These are phyloP conservation scores for Ceratocystis smalleyi DNA, from an alignment of 2,329 filamentous ascomycete species.

Conservation along the genomic window DNA sequence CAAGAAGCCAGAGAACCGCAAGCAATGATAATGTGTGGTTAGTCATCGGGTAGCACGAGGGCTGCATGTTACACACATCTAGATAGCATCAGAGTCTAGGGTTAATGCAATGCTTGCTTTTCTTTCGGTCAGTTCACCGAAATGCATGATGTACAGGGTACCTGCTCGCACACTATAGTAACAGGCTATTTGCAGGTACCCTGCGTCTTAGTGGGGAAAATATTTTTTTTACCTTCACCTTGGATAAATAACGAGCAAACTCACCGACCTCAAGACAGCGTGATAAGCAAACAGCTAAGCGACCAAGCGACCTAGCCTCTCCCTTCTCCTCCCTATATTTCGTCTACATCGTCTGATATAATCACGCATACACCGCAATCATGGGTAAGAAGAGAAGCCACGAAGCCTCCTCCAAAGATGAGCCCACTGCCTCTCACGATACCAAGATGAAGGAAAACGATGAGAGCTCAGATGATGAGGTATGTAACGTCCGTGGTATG, in stretches of 20 bases:
- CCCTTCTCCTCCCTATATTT: not conserved
- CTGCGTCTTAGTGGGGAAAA: not conserved
- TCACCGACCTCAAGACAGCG: not conserved
- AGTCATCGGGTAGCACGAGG: not conserved
- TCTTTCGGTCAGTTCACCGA: not conserved
- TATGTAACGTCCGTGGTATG: constrained; percentile 21
- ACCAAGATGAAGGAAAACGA: constrained; percentile 31
- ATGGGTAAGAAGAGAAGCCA: constrained; percentile 39
- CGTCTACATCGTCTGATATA: not conserved
- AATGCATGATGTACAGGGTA: not conserved
- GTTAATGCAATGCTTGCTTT: not conserved
- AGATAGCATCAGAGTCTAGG: not conserved
- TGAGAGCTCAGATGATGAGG: constrained; percentile 40
- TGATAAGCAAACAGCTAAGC: not conserved
- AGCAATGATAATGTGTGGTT: not conserved
- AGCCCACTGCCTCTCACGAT: constrained; percentile 30
- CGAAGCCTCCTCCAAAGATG: constrained; percentile 31
- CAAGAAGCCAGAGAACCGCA: not conserved
- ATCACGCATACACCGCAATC: constrained; percentile 13
- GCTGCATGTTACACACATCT: not conserved
- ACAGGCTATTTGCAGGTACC: not conserved
- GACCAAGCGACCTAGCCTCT: not conserved
- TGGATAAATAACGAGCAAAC: not conserved
- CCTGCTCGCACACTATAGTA: not conserved
- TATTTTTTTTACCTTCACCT: not conserved